Evolutionary conservation across 1,284 basidiomycete species (phyloP).

Genomic region (Malassezia arunalokei): DNA sequence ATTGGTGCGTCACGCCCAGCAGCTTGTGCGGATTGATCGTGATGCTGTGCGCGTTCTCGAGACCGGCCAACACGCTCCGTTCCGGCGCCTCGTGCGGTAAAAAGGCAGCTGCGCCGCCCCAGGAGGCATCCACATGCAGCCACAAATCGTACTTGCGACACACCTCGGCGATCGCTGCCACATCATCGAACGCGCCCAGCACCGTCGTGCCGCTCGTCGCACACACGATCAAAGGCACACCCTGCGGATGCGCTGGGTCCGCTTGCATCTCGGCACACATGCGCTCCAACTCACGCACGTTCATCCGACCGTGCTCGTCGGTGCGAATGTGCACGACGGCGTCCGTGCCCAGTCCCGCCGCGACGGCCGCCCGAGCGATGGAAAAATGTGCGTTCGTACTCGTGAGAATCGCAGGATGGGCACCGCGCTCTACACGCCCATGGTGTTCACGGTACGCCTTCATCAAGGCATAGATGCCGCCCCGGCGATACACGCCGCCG

Average conservation of each 20-base stretch:
- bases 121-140: slow-evolving; percentile 48
- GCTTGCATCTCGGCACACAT: slow-evolving; percentile 14
- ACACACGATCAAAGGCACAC: slow-evolving; percentile 48
- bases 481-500: slow-evolving; percentile 40
- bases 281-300: slow-evolving; percentile 20
- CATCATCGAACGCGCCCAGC: slow-evolving; percentile 46
- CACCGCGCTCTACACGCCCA: slow-evolving; percentile 13
- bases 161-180: slow-evolving; percentile 37
- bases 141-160: slow-evolving; percentile 37
- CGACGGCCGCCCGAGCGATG: slow-evolving; percentile 48
- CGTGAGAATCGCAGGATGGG: slow-evolving; percentile 45
- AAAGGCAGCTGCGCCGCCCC: slow-evolving; percentile 48
- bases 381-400: slow-evolving; percentile 44
- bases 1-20: slow-evolving; percentile 47
- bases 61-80: slow-evolving; percentile 18
- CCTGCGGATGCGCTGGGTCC: slow-evolving; percentile 11
- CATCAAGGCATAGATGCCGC: slow-evolving; percentile 31
- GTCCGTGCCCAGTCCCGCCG: slow-evolving; percentile 45
- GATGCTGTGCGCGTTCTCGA: slow-evolving; percentile 41
- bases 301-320: slow-evolving; percentile 34
- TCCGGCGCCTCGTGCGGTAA: slow-evolving; percentile 18
- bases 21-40: slow-evolving; percentile 49
- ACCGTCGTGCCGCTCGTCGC: slow-evolving; percentile 49
- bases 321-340: slow-evolving; percentile 43
- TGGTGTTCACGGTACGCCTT: slow-evolving; percentile 10